Evolutionary conservation across 2,329 filamentous ascomycete genomes (phyloP), one percentile per base, ranked within the genome.

Genomic region (Aspergillus sojae): DNA sequence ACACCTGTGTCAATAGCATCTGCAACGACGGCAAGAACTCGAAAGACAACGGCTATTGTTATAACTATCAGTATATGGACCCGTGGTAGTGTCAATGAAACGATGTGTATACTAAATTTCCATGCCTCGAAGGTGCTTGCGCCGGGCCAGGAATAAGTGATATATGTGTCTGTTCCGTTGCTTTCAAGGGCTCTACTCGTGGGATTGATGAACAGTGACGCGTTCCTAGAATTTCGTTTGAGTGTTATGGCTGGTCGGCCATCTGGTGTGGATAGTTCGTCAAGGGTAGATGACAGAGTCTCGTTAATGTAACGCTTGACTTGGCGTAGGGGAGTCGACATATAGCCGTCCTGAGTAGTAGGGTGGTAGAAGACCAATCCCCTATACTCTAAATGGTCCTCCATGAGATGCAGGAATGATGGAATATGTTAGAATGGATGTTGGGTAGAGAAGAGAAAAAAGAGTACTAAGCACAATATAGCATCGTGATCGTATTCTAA

Each of bases 11-110:
- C 69, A 23, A 89, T 75, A 6, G 84, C 82, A 65, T 83, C 78
- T 41, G 86, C 82, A 57, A 89, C 80, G 19, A 86, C 79, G 48
- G 84, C 81, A 10, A 89, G 74, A 10, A 89, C 82, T 6, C 84
- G 81, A n/a, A 87, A 64, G 4, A 86, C 74, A 6, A 86, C 80
- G 67, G 84, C 86, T 87, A 62, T 45, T 57, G 10, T 19, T 26
- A 10, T n/a, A 28, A 48, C 3, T 7, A 48, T 61, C 23, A 61
- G 26, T 36, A 36, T n/a, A 7, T n/a, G 26, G 39, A 21, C 11
- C 19, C 10, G 6, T n/a, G 39, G 41, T 21, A 48, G 5, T 19
- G 26, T 36, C 26, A 14, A 19, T 52, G 28, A n/a, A 32, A 6
- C 9, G 10, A 32, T 21, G 32, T 46, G 21, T 72, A 45, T 73